These are phyloP conservation scores for Hypoxylon rickii DNA, from an alignment of 495 filamentous ascomycete genomes.

Conservation along the genomic window DNA sequence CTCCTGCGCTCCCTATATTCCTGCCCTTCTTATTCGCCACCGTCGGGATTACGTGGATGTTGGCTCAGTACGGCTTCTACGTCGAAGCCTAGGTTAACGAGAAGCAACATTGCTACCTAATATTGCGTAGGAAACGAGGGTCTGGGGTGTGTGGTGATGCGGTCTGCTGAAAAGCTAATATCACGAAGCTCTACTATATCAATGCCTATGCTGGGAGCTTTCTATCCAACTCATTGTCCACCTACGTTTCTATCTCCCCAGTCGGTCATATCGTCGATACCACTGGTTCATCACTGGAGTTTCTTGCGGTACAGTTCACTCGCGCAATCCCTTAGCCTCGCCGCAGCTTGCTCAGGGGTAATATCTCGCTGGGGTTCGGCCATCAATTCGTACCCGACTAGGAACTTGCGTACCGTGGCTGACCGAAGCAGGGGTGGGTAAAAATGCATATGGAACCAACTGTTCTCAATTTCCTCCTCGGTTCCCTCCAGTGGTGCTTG, in stretches of 20 bases:
- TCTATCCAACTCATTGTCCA: constrained; percentile 14
- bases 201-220: too few relatives aligned
- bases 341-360: constrained; percentile 93
- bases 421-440: constrained; percentile 92
- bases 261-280: neutral
- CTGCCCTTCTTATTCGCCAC: constrained; percentile 76
- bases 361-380: constrained; percentile 97
- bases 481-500: constrained; percentile 91
- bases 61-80: constrained; percentile 68
- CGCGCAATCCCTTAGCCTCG: constrained; percentile 70
- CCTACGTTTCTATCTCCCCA: neutral
- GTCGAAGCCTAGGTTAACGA: constrained; percentile 42
- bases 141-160: neutral
- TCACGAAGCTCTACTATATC: neutral
- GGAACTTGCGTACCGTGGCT: constrained; percentile 91
- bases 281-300: constrained; percentile 41
- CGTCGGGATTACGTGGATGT: constrained; percentile 79
- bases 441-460: constrained; percentile 95
- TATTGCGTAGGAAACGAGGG: too few relatives aligned
- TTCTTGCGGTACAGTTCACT: constrained; percentile 83
- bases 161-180: neutral
- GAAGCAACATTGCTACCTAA: neutral
- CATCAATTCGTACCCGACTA: constrained; percentile 95
- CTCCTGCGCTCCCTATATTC: constrained; percentile 67
- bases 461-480: constrained; percentile 79